Evolutionary conservation across 495 filamentous ascomycete genomes (phyloP).

Genomic region (Neurospora discreta): DNA sequence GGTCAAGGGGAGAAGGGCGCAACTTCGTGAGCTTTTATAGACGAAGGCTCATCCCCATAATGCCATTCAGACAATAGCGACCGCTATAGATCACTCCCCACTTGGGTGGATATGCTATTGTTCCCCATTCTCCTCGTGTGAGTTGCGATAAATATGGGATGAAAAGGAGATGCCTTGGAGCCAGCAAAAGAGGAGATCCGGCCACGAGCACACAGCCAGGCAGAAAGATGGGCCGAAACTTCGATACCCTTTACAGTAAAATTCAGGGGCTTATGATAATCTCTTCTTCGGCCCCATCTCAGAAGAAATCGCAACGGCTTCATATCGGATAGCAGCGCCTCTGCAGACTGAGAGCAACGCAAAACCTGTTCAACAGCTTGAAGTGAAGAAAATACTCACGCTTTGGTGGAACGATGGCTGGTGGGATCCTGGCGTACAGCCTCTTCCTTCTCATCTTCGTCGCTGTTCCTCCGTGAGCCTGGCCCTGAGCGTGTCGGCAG

Average conservation of each 20-base stretch:
- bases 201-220: background rate
- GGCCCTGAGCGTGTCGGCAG: slow-evolving; percentile 75
- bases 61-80: background rate
- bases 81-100: background rate
- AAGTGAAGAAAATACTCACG: slow-evolving; percentile 40
- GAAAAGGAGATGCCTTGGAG: background rate
- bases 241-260: background rate
- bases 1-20: background rate
- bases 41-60: background rate
- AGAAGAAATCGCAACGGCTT: background rate
- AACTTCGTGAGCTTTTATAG: background rate
- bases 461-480: slow-evolving; percentile 71
- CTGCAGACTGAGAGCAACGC: background rate
- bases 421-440: slow-evolving; percentile 52
- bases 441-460: slow-evolving; percentile 64
- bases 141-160: background rate
- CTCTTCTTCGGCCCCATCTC: background rate
- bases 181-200: background rate
- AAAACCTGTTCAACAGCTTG: background rate
- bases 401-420: slow-evolving; percentile 53
- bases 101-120: background rate
- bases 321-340: background rate
- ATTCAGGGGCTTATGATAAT: background rate
- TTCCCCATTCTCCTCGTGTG: background rate
- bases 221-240: background rate